phyloP scores from a whole-genome alignment of 2,329 filamentous ascomycete species.

The Fusarium cicatricum region DNA sequence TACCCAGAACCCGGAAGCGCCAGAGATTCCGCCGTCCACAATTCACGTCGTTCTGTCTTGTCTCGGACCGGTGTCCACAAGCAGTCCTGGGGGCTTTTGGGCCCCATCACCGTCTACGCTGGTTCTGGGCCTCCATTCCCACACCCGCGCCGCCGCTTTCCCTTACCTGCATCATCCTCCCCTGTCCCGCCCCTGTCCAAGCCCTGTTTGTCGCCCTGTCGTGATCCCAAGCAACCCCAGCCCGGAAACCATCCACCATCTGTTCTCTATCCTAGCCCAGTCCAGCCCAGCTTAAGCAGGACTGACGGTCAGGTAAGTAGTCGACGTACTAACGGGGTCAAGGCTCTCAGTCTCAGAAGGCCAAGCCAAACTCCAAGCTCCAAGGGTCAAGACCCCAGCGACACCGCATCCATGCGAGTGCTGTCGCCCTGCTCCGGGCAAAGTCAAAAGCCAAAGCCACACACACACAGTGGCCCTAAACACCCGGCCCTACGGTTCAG shows the following conservation, averaged over 20 bases:
- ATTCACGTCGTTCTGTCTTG: slow-evolving; percentile 11
- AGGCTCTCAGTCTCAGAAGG: slow-evolving; percentile 18
- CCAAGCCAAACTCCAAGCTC: slow-evolving; percentile 17
- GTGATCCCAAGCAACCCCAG: slow-evolving; percentile 42
- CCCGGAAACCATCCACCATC: slow-evolving; percentile 39
- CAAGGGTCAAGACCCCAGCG: slow-evolving; percentile 14
- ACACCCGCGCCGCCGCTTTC: slow-evolving; percentile 39
- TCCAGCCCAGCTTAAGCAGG: slow-evolving; percentile 20
- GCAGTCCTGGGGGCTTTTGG: slow-evolving; percentile 9
- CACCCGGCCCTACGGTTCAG: slow-evolving; percentile 39
- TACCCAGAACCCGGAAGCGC: slow-evolving; percentile 12
- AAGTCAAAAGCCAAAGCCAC: slow-evolving; percentile 34
- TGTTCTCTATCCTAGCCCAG: slow-evolving; percentile 24
- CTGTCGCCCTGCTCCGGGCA: slow-evolving; percentile 26
- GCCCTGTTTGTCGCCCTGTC: slow-evolving; percentile 36
- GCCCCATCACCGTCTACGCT: slow-evolving; percentile 29
- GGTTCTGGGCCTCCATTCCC: slow-evolving; percentile 38
- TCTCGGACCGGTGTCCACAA: slow-evolving; percentile 21
- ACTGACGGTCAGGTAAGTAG: slow-evolving; percentile 30
- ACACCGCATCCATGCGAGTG: slow-evolving; percentile 28
- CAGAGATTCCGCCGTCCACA: slow-evolving; percentile 15
- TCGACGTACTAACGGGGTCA: slow-evolving; percentile 19
- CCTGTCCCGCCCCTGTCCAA: slow-evolving; percentile 35
- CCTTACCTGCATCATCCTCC: slow-evolving; percentile 40
- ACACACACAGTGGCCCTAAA: slow-evolving; percentile 26